Conservation (phyloP, 768 basidiomycete species). For the Boletus insuetus region DNA sequence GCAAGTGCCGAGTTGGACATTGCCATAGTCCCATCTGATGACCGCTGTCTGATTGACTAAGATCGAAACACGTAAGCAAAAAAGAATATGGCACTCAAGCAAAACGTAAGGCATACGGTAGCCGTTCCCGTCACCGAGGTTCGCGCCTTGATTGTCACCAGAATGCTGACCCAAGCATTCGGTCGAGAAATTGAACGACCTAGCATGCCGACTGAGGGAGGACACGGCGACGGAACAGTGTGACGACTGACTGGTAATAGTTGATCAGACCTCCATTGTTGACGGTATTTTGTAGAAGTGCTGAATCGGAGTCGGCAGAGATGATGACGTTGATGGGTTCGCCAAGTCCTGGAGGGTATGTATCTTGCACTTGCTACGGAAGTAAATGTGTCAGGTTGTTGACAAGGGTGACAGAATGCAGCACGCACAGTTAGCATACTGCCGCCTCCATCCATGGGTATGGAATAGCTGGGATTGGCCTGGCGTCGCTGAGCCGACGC, state of each 20-base stretch:
- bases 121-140: conserved; percentile 84
- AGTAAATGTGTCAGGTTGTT: neutral
- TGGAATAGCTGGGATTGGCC: conserved; percentile 51
- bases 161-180: conserved; percentile 86
- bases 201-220: neutral
- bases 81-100: neutral
- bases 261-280: conserved; percentile 74
- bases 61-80: neutral
- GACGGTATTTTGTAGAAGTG: conserved; percentile 60
- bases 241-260: conserved; percentile 66
- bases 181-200: conserved; percentile 67
- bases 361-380: conserved; percentile 48
- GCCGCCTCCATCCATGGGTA: conserved; percentile 57
- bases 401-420: neutral
- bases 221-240: neutral
- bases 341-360: conserved; percentile 70
- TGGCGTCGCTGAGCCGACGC: conserved; percentile 17
- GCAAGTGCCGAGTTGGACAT: conserved; percentile 81
- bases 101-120: conserved; percentile 45
- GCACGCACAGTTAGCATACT: conserved; percentile 65
- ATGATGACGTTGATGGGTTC: conserved; percentile 87
- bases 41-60: conserved; percentile 79
- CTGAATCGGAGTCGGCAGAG: conserved; percentile 68
- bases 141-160: conserved; percentile 63
- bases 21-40: conserved; percentile 83